A percentile compares a stretch with the other conserved stretches of the same genome.
phyloP scores from a whole-genome alignment of 805 yeast genomes.

The Candida ponderosae region DNA sequence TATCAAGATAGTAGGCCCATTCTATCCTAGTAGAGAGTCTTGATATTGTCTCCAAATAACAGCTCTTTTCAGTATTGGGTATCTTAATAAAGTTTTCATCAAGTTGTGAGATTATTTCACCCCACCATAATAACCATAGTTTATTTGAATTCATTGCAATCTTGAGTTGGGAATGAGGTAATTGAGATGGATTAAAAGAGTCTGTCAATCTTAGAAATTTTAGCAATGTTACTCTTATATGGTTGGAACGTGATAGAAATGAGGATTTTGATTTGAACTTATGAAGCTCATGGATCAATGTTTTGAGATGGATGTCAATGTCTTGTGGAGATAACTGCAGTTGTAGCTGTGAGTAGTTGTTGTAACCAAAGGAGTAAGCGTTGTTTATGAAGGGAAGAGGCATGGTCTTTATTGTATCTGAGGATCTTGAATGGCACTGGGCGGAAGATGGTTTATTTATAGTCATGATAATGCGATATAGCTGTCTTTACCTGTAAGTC shows the following conservation, averaged over 20 bases:
- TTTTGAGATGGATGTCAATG: background rate
- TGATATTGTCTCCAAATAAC: slow-evolving; percentile 25
- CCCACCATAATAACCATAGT: slow-evolving; percentile 4
- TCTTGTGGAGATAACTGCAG: background rate
- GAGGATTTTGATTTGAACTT: slow-evolving; percentile 6
- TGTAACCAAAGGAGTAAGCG: too few species aligned
- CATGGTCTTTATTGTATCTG: too few species aligned
- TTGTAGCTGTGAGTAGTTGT: too few species aligned
- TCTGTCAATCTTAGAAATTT: slow-evolving; percentile 6
- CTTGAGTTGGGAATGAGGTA: too few species aligned
- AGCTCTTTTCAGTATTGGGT: slow-evolving; percentile 14
- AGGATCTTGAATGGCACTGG: too few species aligned
- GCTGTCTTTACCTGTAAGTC: too few species aligned
- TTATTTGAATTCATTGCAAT: background rate
- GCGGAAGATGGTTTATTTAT: too few species aligned
- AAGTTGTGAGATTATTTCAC: slow-evolving; percentile 4
- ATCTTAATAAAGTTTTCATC: slow-evolving; percentile 3
- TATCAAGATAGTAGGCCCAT: slow-evolving; percentile 1
- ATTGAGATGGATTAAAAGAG: background rate
- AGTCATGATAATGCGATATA: too few species aligned
- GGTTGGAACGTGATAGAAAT: slow-evolving; percentile 4
- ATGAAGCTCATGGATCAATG: background rate
- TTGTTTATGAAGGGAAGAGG: too few species aligned
- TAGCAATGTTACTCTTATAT: slow-evolving; percentile 8
- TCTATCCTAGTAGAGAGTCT: slow-evolving; percentile 19